These are phyloP conservation scores for Nicotiana sylvestris DNA, from an alignment of 257 asterid genomes.

Conservation along the genomic window DNA sequence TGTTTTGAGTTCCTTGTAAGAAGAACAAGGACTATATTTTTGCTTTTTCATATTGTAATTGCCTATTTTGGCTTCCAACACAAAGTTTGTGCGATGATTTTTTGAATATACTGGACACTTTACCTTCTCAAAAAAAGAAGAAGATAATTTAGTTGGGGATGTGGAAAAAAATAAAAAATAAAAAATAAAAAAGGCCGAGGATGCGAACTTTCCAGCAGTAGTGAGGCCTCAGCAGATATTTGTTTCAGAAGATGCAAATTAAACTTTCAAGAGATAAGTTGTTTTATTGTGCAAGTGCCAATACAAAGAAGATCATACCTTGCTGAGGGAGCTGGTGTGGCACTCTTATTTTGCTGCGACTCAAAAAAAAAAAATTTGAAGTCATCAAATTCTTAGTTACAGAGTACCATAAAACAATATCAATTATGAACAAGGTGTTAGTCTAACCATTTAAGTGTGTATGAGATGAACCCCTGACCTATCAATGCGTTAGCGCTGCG, in stretches of 20 bases:
- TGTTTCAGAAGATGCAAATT: not conserved
- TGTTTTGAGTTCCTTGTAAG: too few species aligned
- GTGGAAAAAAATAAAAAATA: not conserved
- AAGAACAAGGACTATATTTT: too few species aligned
- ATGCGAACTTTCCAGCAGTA: not conserved
- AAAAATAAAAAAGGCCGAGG: not conserved
- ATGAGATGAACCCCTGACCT: not conserved
- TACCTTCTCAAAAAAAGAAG: too few species aligned
- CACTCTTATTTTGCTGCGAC: slow-evolving; percentile 33
- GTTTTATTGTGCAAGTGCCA: not conserved
- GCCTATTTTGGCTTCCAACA: too few species aligned
- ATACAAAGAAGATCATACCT: slow-evolving; percentile 31
- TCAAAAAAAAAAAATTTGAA: not conserved
- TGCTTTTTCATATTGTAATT: too few species aligned
- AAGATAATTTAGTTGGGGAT: not conserved
- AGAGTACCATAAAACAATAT: not conserved
- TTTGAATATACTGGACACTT: too few species aligned
- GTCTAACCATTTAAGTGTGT: not conserved
- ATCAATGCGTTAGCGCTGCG: not conserved
- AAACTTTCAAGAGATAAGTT: not conserved
- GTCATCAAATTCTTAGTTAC: not conserved
- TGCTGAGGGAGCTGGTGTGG: slow-evolving; percentile 34
- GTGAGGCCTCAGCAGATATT: not conserved
- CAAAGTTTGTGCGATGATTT: too few species aligned
- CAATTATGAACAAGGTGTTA: not conserved